Base-by-base conservation (phyloP, 345 rosid genomes). In the Erodium maritimum region DNA sequence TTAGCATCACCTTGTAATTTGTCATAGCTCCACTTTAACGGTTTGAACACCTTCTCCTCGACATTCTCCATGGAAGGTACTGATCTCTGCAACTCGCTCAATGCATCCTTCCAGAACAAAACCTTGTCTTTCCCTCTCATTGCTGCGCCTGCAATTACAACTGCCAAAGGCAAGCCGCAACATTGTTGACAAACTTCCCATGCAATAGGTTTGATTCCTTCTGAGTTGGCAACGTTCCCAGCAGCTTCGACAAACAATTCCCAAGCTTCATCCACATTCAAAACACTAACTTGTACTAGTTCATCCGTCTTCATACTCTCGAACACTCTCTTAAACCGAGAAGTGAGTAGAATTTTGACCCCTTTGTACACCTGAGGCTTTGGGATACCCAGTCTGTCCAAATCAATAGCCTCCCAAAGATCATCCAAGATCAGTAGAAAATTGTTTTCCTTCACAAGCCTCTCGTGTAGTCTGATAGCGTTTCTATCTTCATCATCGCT, bases 131-230 rank as follows among this genome's bases (percentile, higher is more conserved):
- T 68, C 7, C 67, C 66, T 25, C 75, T 73, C 83, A 72, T 64
- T 2, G 80, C 67, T 64, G 59, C 64, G 19, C 76, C 82, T 48
- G 74, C 63, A 0, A 77, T 75, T 19, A 71, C 56, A 56, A 82
- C 63, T 18, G 84, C 87, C 61, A 79, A 67, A 4, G 87, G 84
- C 66, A 82, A 69, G 13, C 78, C 75, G 13, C 71, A 63, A 21
- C 87, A 82, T 63, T 67, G 78, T 22, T 24, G 33, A 2, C 70
- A 62, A 54, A 77, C 60, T 13, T 57, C 58, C 55, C 24, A 19
- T 4, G 80, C 82, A 11, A 42, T 14, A 52, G 68, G 70, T 25
- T 63, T 65, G 23, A 79, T 55, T 14, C 7, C 25, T 52, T 74
- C 78, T 57, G 23, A 48, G 25, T 21, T 5, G 13, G 57, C 63